Percentiles rank a stretch among this genome's conserved stretches.
Evolutionary conservation across 2,329 filamentous ascomycete species (phyloP).

Genomic region (Scedosporium boydii): DNA sequence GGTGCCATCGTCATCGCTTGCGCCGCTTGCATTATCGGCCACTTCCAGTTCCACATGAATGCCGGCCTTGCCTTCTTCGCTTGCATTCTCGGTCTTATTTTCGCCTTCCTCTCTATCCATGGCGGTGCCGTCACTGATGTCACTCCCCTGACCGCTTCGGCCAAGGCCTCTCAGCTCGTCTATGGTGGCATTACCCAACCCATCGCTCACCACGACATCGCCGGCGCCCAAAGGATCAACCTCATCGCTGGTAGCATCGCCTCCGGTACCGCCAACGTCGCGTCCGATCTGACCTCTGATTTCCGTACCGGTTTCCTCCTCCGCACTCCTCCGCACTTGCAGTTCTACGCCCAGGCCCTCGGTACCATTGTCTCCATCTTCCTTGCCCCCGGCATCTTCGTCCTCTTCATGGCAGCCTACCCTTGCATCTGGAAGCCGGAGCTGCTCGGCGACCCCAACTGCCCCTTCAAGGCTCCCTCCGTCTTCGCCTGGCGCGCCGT

Average conservation of each 20-base stretch:
- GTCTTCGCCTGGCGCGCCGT: slow-evolving; percentile 59
- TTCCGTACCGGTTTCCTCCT: slow-evolving; percentile 62
- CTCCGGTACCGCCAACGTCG: slow-evolving; percentile 44
- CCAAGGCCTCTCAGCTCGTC: slow-evolving; percentile 60
- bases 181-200: slow-evolving; percentile 52
- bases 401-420: slow-evolving; percentile 59
- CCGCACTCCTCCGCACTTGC: slow-evolving; percentile 52
- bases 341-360: slow-evolving; percentile 56
- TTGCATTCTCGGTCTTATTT: slow-evolving; percentile 46
- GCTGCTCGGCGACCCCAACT: slow-evolving; percentile 23
- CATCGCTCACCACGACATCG: slow-evolving; percentile 36
- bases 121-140: slow-evolving; percentile 46
- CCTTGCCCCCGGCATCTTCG: slow-evolving; percentile 56
- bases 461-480: slow-evolving; percentile 52
- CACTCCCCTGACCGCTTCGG: slow-evolving; percentile 55
- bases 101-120: slow-evolving; percentile 43
- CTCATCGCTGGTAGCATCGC: slow-evolving; percentile 52
- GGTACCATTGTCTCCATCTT: slow-evolving; percentile 57
- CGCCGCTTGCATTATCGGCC: slow-evolving; percentile 41
- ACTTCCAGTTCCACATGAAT: slow-evolving; percentile 46
- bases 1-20: slow-evolving; percentile 37
- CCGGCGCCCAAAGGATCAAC: slow-evolving; percentile 53
- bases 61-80: slow-evolving; percentile 46
- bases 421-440: slow-evolving; percentile 50
- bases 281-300: slow-evolving; percentile 47